phyloP scores from a whole-genome alignment of 331 rosid species.

The Telfairia occidentalis region DNA sequence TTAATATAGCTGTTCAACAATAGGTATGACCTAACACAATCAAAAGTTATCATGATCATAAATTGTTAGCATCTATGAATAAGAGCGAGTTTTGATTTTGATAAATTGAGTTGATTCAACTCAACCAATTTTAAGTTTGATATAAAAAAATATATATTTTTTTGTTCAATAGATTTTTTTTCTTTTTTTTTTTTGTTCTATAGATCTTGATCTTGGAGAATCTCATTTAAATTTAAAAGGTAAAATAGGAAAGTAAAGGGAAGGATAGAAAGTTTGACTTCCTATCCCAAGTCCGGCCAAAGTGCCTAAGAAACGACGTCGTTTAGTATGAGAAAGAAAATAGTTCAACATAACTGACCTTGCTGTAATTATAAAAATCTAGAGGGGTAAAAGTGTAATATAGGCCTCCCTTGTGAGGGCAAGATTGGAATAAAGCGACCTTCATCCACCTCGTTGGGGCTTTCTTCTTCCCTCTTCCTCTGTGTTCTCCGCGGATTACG shows the following conservation, averaged over 20 bases:
- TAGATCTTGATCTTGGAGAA: too few relatives aligned
- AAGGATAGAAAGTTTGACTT: not conserved
- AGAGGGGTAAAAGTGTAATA: constrained; percentile 2
- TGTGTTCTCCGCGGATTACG: not conserved
- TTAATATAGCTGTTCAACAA: not conserved
- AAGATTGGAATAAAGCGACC: constrained; percentile 2
- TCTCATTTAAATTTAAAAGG: too few relatives aligned
- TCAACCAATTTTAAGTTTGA: too few relatives aligned
- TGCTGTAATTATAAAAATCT: not conserved
- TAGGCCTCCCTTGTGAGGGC: not conserved
- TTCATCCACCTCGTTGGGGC: not conserved
- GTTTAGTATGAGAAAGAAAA: not conserved
- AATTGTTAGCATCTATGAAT: too few relatives aligned
- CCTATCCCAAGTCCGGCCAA: not conserved
- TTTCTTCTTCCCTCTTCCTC: not conserved
- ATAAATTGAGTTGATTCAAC: too few relatives aligned
- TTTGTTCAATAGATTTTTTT: too few relatives aligned
- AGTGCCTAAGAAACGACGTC: not conserved
- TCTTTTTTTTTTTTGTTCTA: too few relatives aligned
- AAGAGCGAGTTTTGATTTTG: not conserved
- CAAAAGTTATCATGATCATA: too few relatives aligned
- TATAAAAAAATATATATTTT: too few relatives aligned
- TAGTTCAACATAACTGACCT: not conserved
- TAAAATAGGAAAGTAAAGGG: not conserved
- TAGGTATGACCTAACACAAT: not conserved